Base-by-base conservation (phyloP, 2,329 filamentous ascomycete genomes). In the Fusarium dlaminii region DNA sequence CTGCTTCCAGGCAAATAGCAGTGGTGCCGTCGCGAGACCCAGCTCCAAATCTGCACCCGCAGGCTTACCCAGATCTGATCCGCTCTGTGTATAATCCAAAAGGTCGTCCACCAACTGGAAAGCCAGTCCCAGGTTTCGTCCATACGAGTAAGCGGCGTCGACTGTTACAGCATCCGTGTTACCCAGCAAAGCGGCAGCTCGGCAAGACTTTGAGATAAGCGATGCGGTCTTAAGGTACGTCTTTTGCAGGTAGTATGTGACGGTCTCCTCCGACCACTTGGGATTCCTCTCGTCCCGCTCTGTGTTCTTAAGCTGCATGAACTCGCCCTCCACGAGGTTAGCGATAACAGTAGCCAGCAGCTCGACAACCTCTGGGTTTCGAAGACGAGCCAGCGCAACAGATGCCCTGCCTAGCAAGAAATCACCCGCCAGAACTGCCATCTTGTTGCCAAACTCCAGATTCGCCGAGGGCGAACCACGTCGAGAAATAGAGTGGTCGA, bases 271-370 rank as follows among this genome's bases (percentile, higher is more conserved):
- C 4, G 93, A 96, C 90, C 93, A 98, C 15, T 88, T 86, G 2
- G 96, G 96, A 76, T 93, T 92, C 74, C 89, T 88, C 86, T 98
- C 96, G 81, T 98, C 96, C 74, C 90, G 88, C 51, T 93, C 94
- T 3, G 96, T 98, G 83, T 99, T 99, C 86, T 98, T 97, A 78
- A 99, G 87, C 86, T 99, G 96, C 96, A 99, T 99, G 86, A 99
- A 98, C 84, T 99, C 96, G 80, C 96, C 96, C 85, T 99, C 96
- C 27, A 99, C 95, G 32, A 99, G 87, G 82, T 99, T 99, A 49
- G 96, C 96, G 77, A 99, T 98, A 46, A 98, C 96, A 2, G 96
- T 98, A 8, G 96, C 95, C 36, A 99, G 86, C 13, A 99, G 89
- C 85, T 99, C 96, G 14, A 95, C 94, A 6, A 99, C 96, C 83